Evolutionary conservation across 2,329 filamentous ascomycete genomes (phyloP).

Genomic region (Ceratocystis cacaofunesta): DNA sequence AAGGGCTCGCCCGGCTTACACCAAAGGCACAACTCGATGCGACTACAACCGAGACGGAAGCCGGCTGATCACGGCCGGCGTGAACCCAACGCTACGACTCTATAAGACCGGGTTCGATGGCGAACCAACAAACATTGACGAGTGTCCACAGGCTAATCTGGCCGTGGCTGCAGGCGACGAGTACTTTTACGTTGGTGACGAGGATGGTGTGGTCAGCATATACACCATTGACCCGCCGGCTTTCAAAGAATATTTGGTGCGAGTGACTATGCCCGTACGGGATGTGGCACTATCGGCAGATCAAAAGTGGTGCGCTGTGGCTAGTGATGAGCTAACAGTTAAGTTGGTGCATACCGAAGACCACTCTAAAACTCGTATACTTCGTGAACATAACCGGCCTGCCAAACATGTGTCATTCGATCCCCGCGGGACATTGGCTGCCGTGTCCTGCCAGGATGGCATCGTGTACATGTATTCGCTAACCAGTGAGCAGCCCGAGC

Average conservation of each 20-base stretch:
- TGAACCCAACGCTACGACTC: slow-evolving; percentile 84
- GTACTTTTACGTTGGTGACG: slow-evolving; percentile 77
- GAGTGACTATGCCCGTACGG: slow-evolving; percentile 72
- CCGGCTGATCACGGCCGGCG: slow-evolving; percentile 77
- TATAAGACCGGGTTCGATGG: slow-evolving; percentile 86
- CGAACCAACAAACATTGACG: slow-evolving; percentile 83
- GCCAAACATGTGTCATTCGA: slow-evolving; percentile 89
- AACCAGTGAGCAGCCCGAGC: slow-evolving; percentile 59
- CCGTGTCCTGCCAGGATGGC: slow-evolving; percentile 79
- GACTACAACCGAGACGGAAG: slow-evolving; percentile 80
- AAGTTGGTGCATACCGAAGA: slow-evolving; percentile 76
- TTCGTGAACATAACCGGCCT: slow-evolving; percentile 73
- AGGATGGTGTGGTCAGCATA: slow-evolving; percentile 90
- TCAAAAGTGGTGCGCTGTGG: slow-evolving; percentile 76
- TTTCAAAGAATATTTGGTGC: slow-evolving; percentile 69
- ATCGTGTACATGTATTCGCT: slow-evolving; percentile 81
- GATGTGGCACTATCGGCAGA: slow-evolving; percentile 74
- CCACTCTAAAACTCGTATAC: slow-evolving; percentile 57
- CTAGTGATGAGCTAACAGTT: slow-evolving; percentile 88
- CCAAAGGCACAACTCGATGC: slow-evolving; percentile 71
- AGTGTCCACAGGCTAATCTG: slow-evolving; percentile 74
- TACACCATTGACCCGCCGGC: slow-evolving; percentile 59
- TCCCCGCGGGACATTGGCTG: slow-evolving; percentile 56
- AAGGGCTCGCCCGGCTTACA: slow-evolving; percentile 57
- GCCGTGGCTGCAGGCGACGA: slow-evolving; percentile 62